Base-by-base conservation (phyloP, 2,329 filamentous ascomycete genomes). In the Pestalotiopsis sp. region DNA sequence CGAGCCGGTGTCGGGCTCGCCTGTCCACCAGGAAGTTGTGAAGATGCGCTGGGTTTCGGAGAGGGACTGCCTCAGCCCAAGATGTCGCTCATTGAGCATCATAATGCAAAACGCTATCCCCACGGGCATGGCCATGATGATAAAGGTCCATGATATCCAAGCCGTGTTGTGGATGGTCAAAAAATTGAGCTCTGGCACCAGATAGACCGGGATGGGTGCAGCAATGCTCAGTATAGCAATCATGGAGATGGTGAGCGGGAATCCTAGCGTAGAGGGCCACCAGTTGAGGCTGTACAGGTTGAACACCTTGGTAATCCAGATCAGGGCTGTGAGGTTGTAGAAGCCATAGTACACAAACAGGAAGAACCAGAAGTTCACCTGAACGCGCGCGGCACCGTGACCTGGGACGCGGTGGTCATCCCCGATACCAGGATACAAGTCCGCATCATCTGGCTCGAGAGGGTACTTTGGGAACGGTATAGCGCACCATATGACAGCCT, bases 331-430 rank as follows among this genome's bases (percentile, higher is more conserved):
- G 27, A 91, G 75, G 75, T 90, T 91, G 79, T 92, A 92, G 72
- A 91, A 87, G 68, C 89, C 88, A 77, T 92, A 92, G 80, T 91
- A 92, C 68, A 91, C 86, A 63, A 91, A 86, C 49, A 92, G 82
- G 75, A 92, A 92, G 82, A 91, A 91, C 90, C 90, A 92, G 75
- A 92, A 92, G 80, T 90, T 91, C 72, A 92, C 86, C 70, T 87
- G 85, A 4, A 92, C 90, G 57, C 86, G 82, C 5, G 89, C 88
- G 72, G 86, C 83, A 68, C 90, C 90, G 81, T 92, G 89, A 31
- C 89, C 90, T 0, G 89, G 89, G 0, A 82, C 79, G 66, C 84
- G 86, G 71, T 81, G 80, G 52, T 77, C 78, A 31, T 72, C 67
- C 57, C 70, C 69, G 68, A 59, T 74, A 64, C 41, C 72, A 41